Evolutionary conservation across 306 rosid species (phyloP), one percentile per base, ranked within the genome.

Genomic region (Quercus aquifolioides): DNA sequence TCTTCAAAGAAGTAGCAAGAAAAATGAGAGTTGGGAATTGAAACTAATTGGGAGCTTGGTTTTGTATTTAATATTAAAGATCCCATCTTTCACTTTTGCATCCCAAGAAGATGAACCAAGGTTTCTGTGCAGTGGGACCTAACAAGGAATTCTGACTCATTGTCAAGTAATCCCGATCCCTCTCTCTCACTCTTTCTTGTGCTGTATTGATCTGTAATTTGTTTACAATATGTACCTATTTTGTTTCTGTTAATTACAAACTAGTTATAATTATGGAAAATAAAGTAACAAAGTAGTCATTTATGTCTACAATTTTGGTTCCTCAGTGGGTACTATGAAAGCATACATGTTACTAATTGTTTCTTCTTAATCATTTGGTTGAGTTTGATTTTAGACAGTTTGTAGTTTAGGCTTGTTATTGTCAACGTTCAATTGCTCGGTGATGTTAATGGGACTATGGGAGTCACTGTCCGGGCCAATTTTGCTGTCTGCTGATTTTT

Each of bases 151-250:
- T 59, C 58, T 26, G 13, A 60, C 78, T 18, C 55, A 60, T 58
- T 58, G 54, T 38, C 60, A 26, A 70, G 88, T 74, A 81, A 71
- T 69, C 15, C 14, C 23, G n/a, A 68, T 20, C 35, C 1, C 18
- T 76, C 58, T 79, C 35, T 73, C 51, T 35, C 10, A 73, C 3
- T 77, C 52, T 65, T 52, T 69, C 20, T 63, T 17, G 41, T 64
- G 33, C 33, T 46, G 31, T 49, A 57, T 30, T 82, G 72, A n/a
- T 76, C 56, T 83, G 79, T 83, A 73, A 83, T 83, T 82, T 76
- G 68, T 3, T 76, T 23, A 59, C 82, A 65, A 73, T 55, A 58
- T 73, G 78, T 77, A 73, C 25, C 55, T 55, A 30, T 19, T 64
- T 69, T 77, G 11, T 26, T 72, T 77, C 55, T 33, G 33, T 73